phyloP scores from a whole-genome alignment of 441 rosid genomes.

The Geranium incanum region DNA sequence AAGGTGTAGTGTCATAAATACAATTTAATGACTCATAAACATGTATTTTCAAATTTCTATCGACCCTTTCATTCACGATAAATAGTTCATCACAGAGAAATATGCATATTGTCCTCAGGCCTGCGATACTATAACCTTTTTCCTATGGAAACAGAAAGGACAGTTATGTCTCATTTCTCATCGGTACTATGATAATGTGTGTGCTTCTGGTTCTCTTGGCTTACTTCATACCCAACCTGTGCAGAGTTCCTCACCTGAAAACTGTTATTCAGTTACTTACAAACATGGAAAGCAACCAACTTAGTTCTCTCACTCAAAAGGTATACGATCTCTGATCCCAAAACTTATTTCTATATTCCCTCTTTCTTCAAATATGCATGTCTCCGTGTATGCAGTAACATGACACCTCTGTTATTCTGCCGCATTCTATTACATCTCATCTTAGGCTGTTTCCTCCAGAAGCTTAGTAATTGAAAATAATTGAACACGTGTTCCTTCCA shows the following conservation, averaged over 20 bases:
- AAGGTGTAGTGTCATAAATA: background rate
- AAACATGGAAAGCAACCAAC: conserved; percentile 58
- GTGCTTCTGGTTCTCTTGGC: conserved; percentile 4
- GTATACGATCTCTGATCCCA: background rate
- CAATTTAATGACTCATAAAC: background rate
- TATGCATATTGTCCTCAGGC: background rate
- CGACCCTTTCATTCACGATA: background rate
- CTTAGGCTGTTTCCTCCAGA: background rate
- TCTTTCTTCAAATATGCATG: background rate
- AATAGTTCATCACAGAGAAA: background rate
- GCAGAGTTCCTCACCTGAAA: conserved; percentile 55
- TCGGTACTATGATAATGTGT: background rate
- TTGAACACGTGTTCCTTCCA: background rate
- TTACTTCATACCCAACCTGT: conserved; percentile 18
- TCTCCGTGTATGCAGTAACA: background rate
- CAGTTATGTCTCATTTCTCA: background rate
- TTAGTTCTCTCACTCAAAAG: conserved; percentile 21
- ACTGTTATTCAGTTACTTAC: conserved; percentile 48
- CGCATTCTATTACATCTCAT: background rate
- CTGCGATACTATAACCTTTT: background rate
- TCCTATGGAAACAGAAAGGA: background rate
- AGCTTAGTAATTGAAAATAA: background rate
- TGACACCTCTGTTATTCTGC: background rate
- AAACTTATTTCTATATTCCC: background rate
- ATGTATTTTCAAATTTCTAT: background rate